phyloP scores from a whole-genome alignment of 2,329 filamentous ascomycete species.

The Myotisia sp. region DNA sequence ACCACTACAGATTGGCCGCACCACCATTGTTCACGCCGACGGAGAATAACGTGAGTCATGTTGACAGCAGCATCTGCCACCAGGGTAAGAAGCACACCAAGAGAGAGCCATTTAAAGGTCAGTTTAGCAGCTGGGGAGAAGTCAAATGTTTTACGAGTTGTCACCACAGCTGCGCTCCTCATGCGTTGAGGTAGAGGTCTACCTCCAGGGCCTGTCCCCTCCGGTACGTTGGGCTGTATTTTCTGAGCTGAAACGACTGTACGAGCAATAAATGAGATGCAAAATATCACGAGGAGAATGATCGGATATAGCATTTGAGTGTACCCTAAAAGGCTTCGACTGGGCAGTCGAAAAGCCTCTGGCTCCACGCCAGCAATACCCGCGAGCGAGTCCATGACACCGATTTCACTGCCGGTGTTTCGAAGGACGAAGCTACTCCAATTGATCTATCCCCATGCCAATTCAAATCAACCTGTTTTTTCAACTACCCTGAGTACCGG shows the following conservation, averaged over 20 bases:
- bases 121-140: slow-evolving; percentile 55
- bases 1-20: slow-evolving; percentile 65
- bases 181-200: slow-evolving; percentile 64
- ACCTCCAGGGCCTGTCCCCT: slow-evolving; percentile 62
- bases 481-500: too few relatives aligned
- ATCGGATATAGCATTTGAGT: slow-evolving; percentile 49
- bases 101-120: slow-evolving; percentile 61
- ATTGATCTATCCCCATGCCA: slow-evolving; percentile 9
- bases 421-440: slow-evolving; percentile 6
- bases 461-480: too few relatives aligned
- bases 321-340: slow-evolving; percentile 31
- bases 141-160: slow-evolving; percentile 36
- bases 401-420: slow-evolving; percentile 7
- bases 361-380: slow-evolving; percentile 7
- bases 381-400: slow-evolving; percentile 8
- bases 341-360: slow-evolving; percentile 21
- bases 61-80: slow-evolving; percentile 59
- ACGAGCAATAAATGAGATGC: slow-evolving; percentile 46
- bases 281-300: slow-evolving; percentile 49
- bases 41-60: slow-evolving; percentile 56
- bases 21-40: slow-evolving; percentile 59
- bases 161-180: slow-evolving; percentile 35
- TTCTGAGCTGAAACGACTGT: slow-evolving; percentile 43
- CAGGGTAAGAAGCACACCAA: slow-evolving; percentile 59
- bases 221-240: slow-evolving; percentile 33